Evolutionary conservation across 257 asterid genomes (phyloP), one percentile per base, ranked within the genome.

Genomic region (Primulina huaijiensis): DNA sequence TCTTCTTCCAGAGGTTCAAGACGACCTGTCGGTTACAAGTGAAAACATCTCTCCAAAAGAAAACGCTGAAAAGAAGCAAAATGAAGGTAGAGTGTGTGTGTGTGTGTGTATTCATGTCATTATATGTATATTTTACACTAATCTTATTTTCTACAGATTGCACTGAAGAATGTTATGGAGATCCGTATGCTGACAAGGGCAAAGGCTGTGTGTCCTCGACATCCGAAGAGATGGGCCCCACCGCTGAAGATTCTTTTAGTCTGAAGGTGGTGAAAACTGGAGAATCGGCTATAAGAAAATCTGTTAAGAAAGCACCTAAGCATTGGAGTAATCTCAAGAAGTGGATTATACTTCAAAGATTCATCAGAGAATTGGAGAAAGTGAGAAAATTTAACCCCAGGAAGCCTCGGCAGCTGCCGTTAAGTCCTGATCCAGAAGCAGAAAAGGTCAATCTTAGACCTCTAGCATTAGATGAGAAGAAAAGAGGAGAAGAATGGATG

Each of bases 301-400:
- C 90, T 0, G 88, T 82, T 58, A 91, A 85, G 75, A 86, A 82
- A 75, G 92, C 96, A 30, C 96, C 90, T 29, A 86, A 84, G 75
- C 92, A 85, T 73, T 94, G 99, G 99, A 89, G 98, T 69, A 91
- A 91, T 79, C 93, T 94, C 16, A 94, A 94, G 64, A 94, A 89
- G 74, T 89, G 97, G 97, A 84, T 94, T 77, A 82, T 94, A 62
- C 99, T 94, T 64, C 96, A 88, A 77, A 86, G 88, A 74, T 94
- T 94, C 65, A 79, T 88, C 79, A 87, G 78, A 73, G 99, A 75
- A 68, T 73, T 94, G 79, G 98, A 94, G 52, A 91, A 89, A 64
- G 93, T 94, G 74, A 88, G 78, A 64, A 88, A 79, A 76, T 79
- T 89, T 55, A 83, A 88, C 79, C 86, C 84, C 66, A 80, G 66